A percentile compares a stretch with the other conserved stretches of the same genome.
Conservation (phyloP, 805 yeast genomes). For the Limtongozyma cylindracea region DNA sequence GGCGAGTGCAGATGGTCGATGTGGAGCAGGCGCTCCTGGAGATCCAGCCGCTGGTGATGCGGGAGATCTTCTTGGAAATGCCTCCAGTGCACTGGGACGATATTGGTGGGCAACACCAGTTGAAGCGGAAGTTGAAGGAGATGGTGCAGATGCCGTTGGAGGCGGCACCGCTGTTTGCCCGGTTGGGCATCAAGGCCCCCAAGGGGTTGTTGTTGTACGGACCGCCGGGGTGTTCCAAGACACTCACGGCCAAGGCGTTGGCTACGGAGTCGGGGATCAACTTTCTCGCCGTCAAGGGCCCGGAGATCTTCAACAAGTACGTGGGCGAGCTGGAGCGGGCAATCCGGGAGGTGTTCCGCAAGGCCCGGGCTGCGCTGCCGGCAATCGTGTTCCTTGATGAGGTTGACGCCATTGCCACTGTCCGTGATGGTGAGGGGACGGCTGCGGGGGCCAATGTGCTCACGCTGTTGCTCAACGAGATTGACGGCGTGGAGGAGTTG, state of each 20-base stretch:
- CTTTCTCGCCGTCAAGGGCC: constrained; percentile 89
- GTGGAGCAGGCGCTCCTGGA: constrained; percentile 50
- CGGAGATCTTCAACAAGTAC: constrained; percentile 82
- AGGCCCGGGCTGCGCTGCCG: constrained; percentile 90
- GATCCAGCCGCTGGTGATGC: constrained; percentile 92
- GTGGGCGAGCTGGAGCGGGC: constrained; percentile 92
- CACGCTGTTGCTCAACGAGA: constrained; percentile 78
- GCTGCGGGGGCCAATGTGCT: constrained; percentile 65
- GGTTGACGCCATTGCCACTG: constrained; percentile 76
- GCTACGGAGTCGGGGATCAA: constrained; percentile 92
- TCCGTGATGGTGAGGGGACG: constrained; percentile 38
- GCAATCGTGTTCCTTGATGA: constrained; percentile 90
- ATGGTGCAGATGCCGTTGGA: constrained; percentile 82
- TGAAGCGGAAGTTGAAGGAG: constrained; percentile 63
- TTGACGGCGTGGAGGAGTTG: constrained; percentile 91
- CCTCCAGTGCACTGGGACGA: constrained; percentile 88
- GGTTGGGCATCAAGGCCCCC: constrained; percentile 73
- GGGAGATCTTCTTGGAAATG: constrained; percentile 82
- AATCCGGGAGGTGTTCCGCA: constrained; percentile 76
- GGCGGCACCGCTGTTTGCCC: constrained; percentile 50
- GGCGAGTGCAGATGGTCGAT: constrained; percentile 16
- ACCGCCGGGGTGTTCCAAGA: constrained; percentile 96
- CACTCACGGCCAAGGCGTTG: constrained; percentile 80
- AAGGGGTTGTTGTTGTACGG: constrained; percentile 86
- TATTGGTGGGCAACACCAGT: constrained; percentile 81